Base-by-base conservation (phyloP, 106 monocot genomes). In the Apostasia ramifera region DNA sequence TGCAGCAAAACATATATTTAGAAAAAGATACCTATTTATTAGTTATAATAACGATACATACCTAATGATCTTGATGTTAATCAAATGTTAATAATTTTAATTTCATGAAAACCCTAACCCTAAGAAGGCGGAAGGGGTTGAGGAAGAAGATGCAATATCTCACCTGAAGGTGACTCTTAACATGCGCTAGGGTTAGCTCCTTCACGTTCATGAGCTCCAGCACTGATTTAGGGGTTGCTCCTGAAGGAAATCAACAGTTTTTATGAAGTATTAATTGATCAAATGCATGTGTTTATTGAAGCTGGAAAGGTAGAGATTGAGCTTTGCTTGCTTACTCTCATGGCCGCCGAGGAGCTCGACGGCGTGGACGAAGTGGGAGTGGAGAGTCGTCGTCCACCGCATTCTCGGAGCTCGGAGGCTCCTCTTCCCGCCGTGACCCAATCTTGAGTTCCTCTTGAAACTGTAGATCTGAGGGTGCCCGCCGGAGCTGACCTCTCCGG, bases 201-300 rank as follows among this genome's bases (percentile, higher is more conserved):
- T 86, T 85, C 63, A 90, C 89, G 72, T 90, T 85, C 89, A 90
- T 90, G 73, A 90, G 67, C 77, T 90, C 89, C 73, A 90, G 55
- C 3, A 90, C 89, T 4, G 89, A 90, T 66, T 90, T 90, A 6
- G 89, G 89, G 39, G 85, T 90, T 13, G 89, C 89, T 75, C 89
- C 89, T 90, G 62, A 43, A 44, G 5, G 44, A 53, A 52, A 44
- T 12, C 10, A 55, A 1, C 9, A 60, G 9, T 5, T 8, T 37
- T 26, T 26, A 26, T 26, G 26, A 26, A 26, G 26, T 26, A 26
- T 26, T 26, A 26, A 26, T 26, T 26, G 26, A 26, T 26, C 26
- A 26, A 26, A 26, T 26, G 26, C 6, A 1, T 61, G 14, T 41
- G 3, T 38, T 0, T 40, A 52, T 15, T 1, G 4, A 12, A 56